Base-by-base conservation (phyloP, 176 grass and related monocot species). In the Aegilops umbellulata region DNA sequence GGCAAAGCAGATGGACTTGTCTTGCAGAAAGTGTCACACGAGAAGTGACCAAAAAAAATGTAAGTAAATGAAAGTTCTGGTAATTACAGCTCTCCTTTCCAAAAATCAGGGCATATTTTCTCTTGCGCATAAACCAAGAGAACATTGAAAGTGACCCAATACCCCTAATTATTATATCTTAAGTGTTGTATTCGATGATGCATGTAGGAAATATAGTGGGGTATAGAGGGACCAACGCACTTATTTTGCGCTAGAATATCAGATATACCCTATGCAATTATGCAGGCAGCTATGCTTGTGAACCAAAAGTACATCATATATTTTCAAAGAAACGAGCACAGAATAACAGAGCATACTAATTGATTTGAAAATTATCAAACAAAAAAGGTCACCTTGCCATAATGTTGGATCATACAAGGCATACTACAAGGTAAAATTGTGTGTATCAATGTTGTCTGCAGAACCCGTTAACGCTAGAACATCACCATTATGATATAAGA, bases 331-430 rank as follows among this genome's bases (percentile, higher is more conserved):
- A 24, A 41, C 10, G 35, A 71, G 32, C 38, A 70, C 58, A 76
- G 57, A 58, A 66, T 14, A 19, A 68, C 34, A 66, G 14, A 47
- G 10, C 24, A 30, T 88, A 83, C 15, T 34, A 46, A 25, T 80
- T 78, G 31, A 79, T 78, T 55, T 49, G 4, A 10, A 65, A 87
- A 74, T 61, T 79, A 80, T 51, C 58, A 26, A 68, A 68, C 66
- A 26, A 68, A 68, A 55, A 58, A 76, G 10, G 73, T 26, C 10
- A 78, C 15, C 25, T 31, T 77, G 49, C 46, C 73, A 76, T 11
- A 76, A 74, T 35, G 34, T 69, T 77, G 10, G 39, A 88, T 44
- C 53, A 71, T 26, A 30, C 51, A 64, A 29, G 57, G 8, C 60
- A 70, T 32, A 77, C 27, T 23, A 49, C 17, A 55, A 55, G 16